These are phyloP conservation scores for Deinandra increscens DNA, from an alignment of 129 eudicot genomes.

Conservation along the genomic window DNA sequence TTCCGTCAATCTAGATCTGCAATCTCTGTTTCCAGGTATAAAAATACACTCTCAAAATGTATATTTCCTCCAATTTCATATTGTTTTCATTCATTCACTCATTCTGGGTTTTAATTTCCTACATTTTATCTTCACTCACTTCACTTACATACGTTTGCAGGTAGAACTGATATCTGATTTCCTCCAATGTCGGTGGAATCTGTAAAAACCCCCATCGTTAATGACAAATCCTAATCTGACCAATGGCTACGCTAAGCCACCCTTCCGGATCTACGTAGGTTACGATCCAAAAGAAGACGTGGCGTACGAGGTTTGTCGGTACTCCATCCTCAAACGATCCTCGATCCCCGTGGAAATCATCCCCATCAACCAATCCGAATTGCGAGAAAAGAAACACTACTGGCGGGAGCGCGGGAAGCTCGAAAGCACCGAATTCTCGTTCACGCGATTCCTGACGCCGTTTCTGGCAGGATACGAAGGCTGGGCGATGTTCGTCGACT, in stretches of 20 bases:
- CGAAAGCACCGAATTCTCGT: slow-evolving; percentile 90
- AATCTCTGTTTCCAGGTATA: slow-evolving; percentile 11
- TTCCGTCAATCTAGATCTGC: slow-evolving; percentile 25
- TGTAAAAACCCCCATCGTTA: background rate
- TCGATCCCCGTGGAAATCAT: slow-evolving; percentile 68
- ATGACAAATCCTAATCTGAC: background rate
- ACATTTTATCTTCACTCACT: background rate
- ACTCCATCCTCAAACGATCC: slow-evolving; percentile 64
- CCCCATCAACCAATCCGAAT: slow-evolving; percentile 73
- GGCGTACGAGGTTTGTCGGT: slow-evolving; percentile 80
- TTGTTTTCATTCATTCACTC: background rate
- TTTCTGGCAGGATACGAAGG: slow-evolving; percentile 63
- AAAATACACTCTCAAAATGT: slow-evolving; percentile 18
- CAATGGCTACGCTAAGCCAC: slow-evolving; percentile 1
- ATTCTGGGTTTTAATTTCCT: background rate
- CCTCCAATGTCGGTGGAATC: slow-evolving; percentile 33
- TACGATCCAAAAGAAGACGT: slow-evolving; percentile 81
- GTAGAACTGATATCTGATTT: background rate
- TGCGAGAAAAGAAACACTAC: slow-evolving; percentile 57
- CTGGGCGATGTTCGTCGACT: slow-evolving; percentile 96
- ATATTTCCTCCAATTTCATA: background rate
- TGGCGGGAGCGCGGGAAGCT: slow-evolving; percentile 85
- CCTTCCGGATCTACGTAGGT: slow-evolving; percentile 67
- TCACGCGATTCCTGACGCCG: slow-evolving; percentile 76
- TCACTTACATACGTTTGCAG: slow-evolving; percentile 23